Base-by-base conservation (phyloP, 2,329 filamentous ascomycete species). In the Trichoderma simmonsii region DNA sequence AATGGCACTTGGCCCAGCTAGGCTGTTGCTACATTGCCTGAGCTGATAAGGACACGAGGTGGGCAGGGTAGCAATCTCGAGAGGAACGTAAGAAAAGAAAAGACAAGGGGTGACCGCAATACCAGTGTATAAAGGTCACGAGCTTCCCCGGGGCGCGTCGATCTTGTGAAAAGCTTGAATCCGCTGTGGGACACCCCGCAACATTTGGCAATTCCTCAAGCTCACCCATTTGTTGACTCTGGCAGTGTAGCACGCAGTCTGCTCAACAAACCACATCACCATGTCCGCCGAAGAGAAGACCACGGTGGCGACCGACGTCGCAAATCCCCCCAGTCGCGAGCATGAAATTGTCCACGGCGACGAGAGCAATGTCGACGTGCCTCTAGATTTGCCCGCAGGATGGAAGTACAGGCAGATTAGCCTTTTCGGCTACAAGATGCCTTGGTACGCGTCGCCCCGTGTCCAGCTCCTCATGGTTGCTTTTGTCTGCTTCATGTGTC, bases 381-480 rank as follows among this genome's bases (percentile, higher is more conserved):
- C 68, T 63, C 68, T 69, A n/a, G 70, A 74, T 36, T 85, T 84
- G 36, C 87, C 87, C 2, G 60, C 75, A 3, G 86, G 87, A 74
- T 93, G 91, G 91, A 91, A 90, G 82, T 93, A 94, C 85, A 89
- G 87, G 77, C 39, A 43, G 18, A 43, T 43, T 43, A 43, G 39
- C 39, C 3, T 43, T 43, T 43, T 43, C 39, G 84, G 85, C 62
- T 78, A 89, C 77, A 86, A 84, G 71, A 72, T 93, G 39, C 71
- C 86, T 86, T 24, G 82, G 83, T 94, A 92, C 80, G 92, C 92
- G 24, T 93, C 92, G 72, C 92, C 92, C 14, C 88, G 90, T 77
- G 81, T 90, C 61, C 92, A 95, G 82, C 86, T 95, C 43, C 77
- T 92, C 73, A 87, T 94, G 85, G 91, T 94, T 70, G 82, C 82